These are phyloP conservation scores for Sporothrix sp. DNA, from an alignment of 2,329 filamentous ascomycete species.

Conservation along the genomic window DNA sequence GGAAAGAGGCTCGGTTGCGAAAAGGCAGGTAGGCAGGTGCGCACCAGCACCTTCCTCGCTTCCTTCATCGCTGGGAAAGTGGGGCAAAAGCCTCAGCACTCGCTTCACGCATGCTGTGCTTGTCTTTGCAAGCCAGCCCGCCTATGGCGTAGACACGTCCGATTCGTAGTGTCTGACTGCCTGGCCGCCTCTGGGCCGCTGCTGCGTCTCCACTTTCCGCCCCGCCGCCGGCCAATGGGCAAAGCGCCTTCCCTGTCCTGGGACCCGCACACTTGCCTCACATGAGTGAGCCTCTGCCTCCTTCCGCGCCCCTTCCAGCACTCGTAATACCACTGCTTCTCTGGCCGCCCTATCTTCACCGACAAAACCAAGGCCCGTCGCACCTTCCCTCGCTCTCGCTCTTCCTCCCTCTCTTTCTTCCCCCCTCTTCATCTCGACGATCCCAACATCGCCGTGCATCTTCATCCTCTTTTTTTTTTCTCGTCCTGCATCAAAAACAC, in stretches of 20 bases:
- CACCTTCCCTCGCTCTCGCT: slow-evolving; percentile 4
- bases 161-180: slow-evolving; percentile 8
- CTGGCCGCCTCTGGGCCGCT: slow-evolving; percentile 7
- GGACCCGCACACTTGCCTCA: neutral
- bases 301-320: slow-evolving; percentile 1
- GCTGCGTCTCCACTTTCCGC: slow-evolving; percentile 11
- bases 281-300: neutral
- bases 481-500: neutral
- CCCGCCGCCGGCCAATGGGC: slow-evolving; percentile 11
- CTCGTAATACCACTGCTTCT: neutral
- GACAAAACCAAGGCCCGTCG: slow-evolving; percentile 12
- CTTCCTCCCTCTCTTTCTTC: slow-evolving; percentile 1
- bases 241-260: slow-evolving; percentile 1
- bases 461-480: neutral
- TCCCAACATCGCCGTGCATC: neutral
- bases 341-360: slow-evolving; percentile 3
- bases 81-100: neutral
- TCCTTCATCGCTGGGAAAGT: neutral
- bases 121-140: slow-evolving; percentile 4
- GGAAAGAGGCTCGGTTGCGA: too few relatives aligned
- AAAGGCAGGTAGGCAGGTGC: too few relatives aligned
- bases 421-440: neutral
- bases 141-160: slow-evolving; percentile 5
- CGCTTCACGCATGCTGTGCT: slow-evolving; percentile 2
- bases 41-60: neutral